Evolutionary conservation across 2,329 filamentous ascomycete genomes (phyloP).

Genomic region (Clarireedia paspali): DNA sequence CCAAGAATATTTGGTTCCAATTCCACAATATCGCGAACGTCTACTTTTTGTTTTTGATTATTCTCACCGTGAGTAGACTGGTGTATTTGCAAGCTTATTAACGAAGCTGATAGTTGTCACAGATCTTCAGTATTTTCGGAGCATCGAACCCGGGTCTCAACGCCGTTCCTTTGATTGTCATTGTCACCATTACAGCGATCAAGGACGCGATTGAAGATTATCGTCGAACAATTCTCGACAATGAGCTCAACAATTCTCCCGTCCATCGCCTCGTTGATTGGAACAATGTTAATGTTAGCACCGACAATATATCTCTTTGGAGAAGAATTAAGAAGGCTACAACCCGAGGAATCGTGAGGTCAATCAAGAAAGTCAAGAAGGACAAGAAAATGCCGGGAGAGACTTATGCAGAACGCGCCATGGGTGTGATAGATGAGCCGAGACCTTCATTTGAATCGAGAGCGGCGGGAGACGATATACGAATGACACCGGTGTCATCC

Average conservation of each 20-base stretch:
- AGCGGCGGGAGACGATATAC: constrained; percentile 62
- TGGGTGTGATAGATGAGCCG: constrained; percentile 19
- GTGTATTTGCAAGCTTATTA: background rate
- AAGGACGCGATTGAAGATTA: constrained; percentile 97
- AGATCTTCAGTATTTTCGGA: constrained; percentile 97
- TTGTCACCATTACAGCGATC: constrained; percentile 77
- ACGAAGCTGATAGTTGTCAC: constrained; percentile 25
- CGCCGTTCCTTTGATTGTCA: constrained; percentile 86
- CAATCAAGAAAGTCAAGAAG: constrained; percentile 42
- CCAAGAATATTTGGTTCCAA: constrained; percentile 95
- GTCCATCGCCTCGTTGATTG: constrained; percentile 84
- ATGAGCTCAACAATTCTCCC: constrained; percentile 89
- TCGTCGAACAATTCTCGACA: constrained; percentile 83
- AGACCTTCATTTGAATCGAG: constrained; percentile 54
- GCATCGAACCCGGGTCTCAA: constrained; percentile 84
- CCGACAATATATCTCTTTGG: constrained; percentile 81
- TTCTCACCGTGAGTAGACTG: constrained; percentile 69
- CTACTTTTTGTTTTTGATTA: constrained; percentile 95
- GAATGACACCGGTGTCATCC: constrained; percentile 92
- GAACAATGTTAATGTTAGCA: constrained; percentile 87
- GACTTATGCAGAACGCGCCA: constrained; percentile 15
- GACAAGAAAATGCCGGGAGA: constrained; percentile 36
- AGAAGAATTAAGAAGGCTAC: constrained; percentile 84
- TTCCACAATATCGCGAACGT: constrained; percentile 99
- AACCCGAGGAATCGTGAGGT: constrained; percentile 28